phyloP scores from a whole-genome alignment of 176 grass and related monocot genomes.

The Microstegium vimineum region DNA sequence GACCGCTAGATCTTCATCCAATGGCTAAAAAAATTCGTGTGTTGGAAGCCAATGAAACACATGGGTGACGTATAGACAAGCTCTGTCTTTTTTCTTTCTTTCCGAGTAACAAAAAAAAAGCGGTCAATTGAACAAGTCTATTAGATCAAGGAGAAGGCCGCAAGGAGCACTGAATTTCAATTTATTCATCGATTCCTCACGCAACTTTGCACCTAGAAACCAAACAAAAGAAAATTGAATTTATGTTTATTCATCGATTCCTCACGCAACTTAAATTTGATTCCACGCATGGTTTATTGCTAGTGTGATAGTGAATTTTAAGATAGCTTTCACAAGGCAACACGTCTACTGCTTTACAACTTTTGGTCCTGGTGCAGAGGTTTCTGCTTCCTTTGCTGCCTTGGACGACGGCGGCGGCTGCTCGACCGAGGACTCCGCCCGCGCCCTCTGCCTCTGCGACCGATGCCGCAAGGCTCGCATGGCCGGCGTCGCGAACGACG shows the following conservation, averaged over 20 bases:
- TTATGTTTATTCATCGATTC: no score
- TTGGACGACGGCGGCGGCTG: neutral
- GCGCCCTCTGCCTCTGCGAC: neutral
- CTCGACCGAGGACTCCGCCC: neutral
- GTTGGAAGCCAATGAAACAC: no score
- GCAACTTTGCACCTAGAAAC: no score
- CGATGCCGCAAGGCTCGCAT: constrained; percentile 39
- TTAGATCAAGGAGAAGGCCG: neutral
- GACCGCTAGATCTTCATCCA: no score
- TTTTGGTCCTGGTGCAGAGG: neutral
- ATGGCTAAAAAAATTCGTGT: no score
- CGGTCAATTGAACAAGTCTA: neutral
- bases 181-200: neutral
- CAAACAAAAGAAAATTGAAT: no score
- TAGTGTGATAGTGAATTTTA: neutral
- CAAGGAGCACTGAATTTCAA: neutral
- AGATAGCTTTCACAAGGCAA: neutral
- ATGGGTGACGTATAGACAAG: no score
- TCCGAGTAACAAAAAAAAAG: neutral
- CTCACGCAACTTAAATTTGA: no score
- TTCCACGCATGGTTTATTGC: neutral
- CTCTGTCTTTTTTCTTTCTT: no score
- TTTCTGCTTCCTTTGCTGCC: neutral
- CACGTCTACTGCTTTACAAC: neutral
- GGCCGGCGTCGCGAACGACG: constrained; percentile 32